Conservation (phyloP, 1,139 yeast genomes). For the Saccharomyces hybrid region DNA sequence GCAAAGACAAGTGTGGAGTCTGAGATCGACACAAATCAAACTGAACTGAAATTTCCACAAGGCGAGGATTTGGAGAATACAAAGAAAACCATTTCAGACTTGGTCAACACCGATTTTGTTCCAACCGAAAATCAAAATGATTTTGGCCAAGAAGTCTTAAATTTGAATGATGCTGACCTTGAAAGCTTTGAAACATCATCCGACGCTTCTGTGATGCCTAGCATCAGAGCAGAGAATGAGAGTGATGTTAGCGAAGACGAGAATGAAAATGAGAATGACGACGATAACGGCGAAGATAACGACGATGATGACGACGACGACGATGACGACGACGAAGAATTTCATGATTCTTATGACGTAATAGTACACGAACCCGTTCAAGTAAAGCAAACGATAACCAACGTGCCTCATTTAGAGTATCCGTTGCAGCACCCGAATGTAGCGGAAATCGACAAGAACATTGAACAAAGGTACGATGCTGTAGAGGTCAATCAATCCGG, state of each 20-base stretch:
- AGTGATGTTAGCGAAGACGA: neutral
- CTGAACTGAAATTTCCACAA: neutral
- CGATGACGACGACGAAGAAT: too few species aligned
- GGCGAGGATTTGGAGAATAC: neutral
- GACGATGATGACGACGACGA: neutral
- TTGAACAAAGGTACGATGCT: neutral
- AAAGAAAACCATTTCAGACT: neutral
- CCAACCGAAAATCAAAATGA: neutral
- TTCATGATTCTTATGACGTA: neutral
- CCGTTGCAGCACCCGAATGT: neutral
- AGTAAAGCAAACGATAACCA: neutral
- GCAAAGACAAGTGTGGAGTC: neutral
- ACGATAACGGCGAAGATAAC: too few species aligned
- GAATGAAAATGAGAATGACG: neutral
- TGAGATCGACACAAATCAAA: conserved; percentile 24
- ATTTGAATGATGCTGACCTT: neutral
- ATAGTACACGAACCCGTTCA: neutral
- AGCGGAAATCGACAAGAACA: neutral
- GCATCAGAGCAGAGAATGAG: neutral
- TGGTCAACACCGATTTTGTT: neutral
- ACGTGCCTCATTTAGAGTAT: neutral
- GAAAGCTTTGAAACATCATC: neutral
- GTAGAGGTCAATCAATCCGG: neutral
- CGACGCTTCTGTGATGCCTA: neutral
- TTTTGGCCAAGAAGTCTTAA: neutral